A percentile compares a stretch with the other conserved stretches of the same genome.
phyloP scores from a whole-genome alignment of 2,329 filamentous ascomycete species.

The Colletotrichum cuscutae region DNA sequence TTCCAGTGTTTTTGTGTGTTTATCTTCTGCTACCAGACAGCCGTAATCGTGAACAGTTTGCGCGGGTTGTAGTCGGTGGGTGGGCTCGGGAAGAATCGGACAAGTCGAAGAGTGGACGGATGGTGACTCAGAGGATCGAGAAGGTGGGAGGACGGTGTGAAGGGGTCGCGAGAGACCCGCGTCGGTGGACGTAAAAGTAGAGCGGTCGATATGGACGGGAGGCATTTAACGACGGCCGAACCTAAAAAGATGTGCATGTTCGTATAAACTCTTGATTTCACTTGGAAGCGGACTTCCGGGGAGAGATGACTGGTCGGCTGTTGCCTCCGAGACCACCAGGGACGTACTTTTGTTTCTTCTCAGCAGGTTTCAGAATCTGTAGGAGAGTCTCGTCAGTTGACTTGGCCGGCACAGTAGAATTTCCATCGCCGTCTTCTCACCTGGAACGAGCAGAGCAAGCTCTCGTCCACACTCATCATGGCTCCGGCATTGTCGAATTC shows the following conservation, averaged over 20 bases:
- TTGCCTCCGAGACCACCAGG: constrained; percentile 77
- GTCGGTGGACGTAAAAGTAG: constrained; percentile 19
- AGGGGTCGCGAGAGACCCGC: constrained; percentile 13
- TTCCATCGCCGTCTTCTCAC: constrained; percentile 55
- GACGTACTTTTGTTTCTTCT: constrained; percentile 99
- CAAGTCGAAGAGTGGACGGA: constrained; percentile 32
- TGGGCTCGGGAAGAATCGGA: constrained; percentile 34
- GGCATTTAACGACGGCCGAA: constrained; percentile 89
- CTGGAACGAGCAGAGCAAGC: constrained; percentile 98
- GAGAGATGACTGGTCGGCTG: constrained; percentile 73
- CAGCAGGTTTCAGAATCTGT: constrained; percentile 97
- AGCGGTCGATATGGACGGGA: constrained; percentile 31
- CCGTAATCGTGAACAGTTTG: constrained; percentile 38
- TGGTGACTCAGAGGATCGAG: constrained; percentile 9
- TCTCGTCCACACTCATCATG: constrained; percentile 99
- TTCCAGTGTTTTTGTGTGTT: constrained; percentile 39
- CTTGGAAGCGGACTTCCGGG: constrained; percentile 74
- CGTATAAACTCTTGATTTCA: constrained; percentile 76
- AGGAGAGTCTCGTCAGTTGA: constrained; percentile 26
- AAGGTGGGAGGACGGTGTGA: constrained; percentile 22
- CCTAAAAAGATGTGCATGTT: constrained; percentile 83
- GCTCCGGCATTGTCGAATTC: constrained; percentile 99
- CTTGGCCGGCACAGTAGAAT: neutral
- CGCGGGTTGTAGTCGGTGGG: constrained; percentile 34
- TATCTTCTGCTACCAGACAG: constrained; percentile 39